Conservation (phyloP, 169 alveolate genomes). For the Theileria annulata region DNA sequence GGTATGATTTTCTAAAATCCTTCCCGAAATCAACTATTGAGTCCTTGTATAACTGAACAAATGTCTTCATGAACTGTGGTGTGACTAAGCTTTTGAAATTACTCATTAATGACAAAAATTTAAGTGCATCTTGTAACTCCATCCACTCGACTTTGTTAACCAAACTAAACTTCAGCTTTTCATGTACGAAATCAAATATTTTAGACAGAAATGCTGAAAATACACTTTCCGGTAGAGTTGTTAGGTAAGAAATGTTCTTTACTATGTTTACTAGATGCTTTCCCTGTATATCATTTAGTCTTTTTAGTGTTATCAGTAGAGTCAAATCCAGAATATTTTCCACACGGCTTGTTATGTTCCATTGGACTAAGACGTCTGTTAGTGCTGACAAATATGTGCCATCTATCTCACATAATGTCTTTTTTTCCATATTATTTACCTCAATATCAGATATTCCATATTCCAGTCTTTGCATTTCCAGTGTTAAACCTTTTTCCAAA, state of each 20-base stretch:
- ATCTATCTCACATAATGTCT: slow-evolving; percentile 27
- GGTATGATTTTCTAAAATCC: not conserved
- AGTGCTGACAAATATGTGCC: slow-evolving; percentile 46
- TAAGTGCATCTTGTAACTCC: slow-evolving; percentile 35
- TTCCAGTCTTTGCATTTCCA: slow-evolving; percentile 28
- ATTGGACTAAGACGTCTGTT: slow-evolving; percentile 37
- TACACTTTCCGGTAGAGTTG: slow-evolving; percentile 41
- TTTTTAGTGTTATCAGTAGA: slow-evolving; percentile 17
- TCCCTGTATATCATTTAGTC: slow-evolving; percentile 16
- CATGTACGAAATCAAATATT: slow-evolving; percentile 22
- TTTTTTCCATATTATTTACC: slow-evolving; percentile 12
- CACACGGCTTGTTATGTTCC: slow-evolving; percentile 36
- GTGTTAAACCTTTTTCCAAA: slow-evolving; percentile 28
- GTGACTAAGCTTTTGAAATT: slow-evolving; percentile 17
- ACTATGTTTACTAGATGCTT: slow-evolving; percentile 29
- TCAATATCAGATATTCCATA: slow-evolving; percentile 35
- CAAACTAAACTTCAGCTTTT: slow-evolving; percentile 1
- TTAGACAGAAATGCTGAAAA: slow-evolving; percentile 25
- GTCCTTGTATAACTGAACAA: slow-evolving; percentile 31
- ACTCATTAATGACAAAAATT: slow-evolving; percentile 15
- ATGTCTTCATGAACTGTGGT: slow-evolving; percentile 23
- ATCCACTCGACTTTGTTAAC: slow-evolving; percentile 27
- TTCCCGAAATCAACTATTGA: slow-evolving; percentile 8
- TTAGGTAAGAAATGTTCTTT: slow-evolving; percentile 30
- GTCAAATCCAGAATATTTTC: slow-evolving; percentile 40